These are phyloP conservation scores for Colletotrichum melonis DNA, from an alignment of 2,329 filamentous ascomycete species.

Conservation along the genomic window DNA sequence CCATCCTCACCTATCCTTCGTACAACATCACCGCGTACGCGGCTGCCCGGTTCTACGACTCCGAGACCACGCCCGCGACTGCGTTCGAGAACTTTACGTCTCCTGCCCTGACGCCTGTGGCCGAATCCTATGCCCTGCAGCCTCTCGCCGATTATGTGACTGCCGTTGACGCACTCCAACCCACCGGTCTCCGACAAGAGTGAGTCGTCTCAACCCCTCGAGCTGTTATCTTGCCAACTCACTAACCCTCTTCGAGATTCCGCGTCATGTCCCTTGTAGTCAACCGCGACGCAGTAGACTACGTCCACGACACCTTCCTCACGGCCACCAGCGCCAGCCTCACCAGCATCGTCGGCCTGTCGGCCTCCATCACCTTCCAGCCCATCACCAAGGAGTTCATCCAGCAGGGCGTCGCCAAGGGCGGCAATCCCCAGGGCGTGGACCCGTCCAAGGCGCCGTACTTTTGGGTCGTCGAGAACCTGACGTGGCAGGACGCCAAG, in stretches of 20 bases:
- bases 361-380: conserved; percentile 36
- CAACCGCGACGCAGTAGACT: conserved; percentile 31
- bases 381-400: conserved; percentile 35
- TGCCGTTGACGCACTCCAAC: conserved; percentile 33
- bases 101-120: conserved; percentile 29
- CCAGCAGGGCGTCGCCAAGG: conserved; percentile 21
- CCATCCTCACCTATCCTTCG: conserved; percentile 33
- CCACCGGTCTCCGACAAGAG: conserved; percentile 35
- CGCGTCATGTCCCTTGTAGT: conserved; percentile 35
- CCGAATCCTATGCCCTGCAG: conserved; percentile 28
- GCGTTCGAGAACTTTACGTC: conserved; percentile 37
- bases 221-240: too few relatives aligned
- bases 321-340: conserved; percentile 17
- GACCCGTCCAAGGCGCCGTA: conserved; percentile 32
- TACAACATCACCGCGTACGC: conserved; percentile 34
- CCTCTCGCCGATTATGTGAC: conserved; percentile 31
- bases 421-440: conserved; percentile 36
- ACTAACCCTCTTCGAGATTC: conserved; percentile 26
- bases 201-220: background rate
- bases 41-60: conserved; percentile 35
- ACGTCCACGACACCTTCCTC: conserved; percentile 31
- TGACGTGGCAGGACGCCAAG: conserved; percentile 31
- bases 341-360: conserved; percentile 15
- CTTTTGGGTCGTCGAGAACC: conserved; percentile 37
- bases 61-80: conserved; percentile 11